Percentiles rank a stretch among this genome's conserved stretches.
phyloP scores from a whole-genome alignment of 2,329 filamentous ascomycete species.

The Trichoderma asperellum region DNA sequence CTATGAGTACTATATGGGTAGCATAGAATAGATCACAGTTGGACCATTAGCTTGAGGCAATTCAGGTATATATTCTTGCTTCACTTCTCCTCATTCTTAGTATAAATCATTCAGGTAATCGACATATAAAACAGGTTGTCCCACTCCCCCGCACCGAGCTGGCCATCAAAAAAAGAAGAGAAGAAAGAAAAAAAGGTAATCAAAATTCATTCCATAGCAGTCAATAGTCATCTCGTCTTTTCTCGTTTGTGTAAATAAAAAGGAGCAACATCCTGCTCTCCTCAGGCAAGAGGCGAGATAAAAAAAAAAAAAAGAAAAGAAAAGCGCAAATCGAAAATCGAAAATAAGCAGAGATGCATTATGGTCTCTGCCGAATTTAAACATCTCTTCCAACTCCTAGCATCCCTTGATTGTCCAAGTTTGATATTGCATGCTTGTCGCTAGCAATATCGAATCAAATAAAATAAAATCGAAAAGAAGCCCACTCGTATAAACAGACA shows the following conservation, averaged over 20 bases:
- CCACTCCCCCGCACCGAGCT: conserved; percentile 10
- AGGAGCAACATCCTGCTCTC: conserved; percentile 16
- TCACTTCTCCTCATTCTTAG: conserved; percentile 23
- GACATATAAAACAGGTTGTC: conserved; percentile 13
- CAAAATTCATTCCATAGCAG: conserved; percentile 18
- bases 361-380: conserved; percentile 33
- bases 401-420: conserved; percentile 35
- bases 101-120: conserved; percentile 24
- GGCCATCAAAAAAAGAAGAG: neutral
- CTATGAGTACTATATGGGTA: neutral
- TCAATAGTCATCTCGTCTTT: conserved; percentile 26
- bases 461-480: conserved; percentile 20
- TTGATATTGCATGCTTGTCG: conserved; percentile 31
- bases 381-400: conserved; percentile 40
- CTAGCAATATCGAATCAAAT: conserved; percentile 27
- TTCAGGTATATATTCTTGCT: conserved; percentile 4
- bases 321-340: neutral
- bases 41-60: neutral
- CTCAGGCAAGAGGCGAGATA: conserved; percentile 16
- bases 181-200: conserved; percentile 1
- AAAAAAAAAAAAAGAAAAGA: neutral
- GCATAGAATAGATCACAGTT: too few relatives aligned
- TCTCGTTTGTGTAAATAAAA: conserved; percentile 20
- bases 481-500: conserved; percentile 9
- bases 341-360: conserved; percentile 27